Evolutionary conservation across 2,329 filamentous ascomycete species (phyloP).

Genomic region (Ophiosphaerella narmari): DNA sequence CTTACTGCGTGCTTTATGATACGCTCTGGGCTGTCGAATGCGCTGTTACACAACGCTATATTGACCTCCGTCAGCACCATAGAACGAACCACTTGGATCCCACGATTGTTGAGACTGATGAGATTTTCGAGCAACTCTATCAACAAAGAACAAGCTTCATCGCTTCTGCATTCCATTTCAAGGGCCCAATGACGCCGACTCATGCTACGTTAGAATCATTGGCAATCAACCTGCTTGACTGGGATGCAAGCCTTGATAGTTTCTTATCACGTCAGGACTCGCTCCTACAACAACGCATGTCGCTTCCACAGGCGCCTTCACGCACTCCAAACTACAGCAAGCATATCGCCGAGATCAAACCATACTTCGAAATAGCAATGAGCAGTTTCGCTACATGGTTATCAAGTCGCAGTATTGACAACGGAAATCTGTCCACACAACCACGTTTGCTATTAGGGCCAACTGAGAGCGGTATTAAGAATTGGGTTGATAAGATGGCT

Average conservation of each 20-base stretch:
- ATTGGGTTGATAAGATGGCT: constrained; percentile 36
- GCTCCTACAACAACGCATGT: constrained; percentile 13
- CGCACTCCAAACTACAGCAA: constrained; percentile 20
- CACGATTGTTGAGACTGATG: constrained; percentile 21
- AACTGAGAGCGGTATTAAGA: constrained; percentile 26
- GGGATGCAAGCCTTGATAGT: constrained; percentile 25
- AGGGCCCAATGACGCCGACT: constrained; percentile 23
- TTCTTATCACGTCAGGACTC: constrained; percentile 29
- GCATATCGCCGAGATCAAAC: constrained; percentile 13
- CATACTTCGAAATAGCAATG: constrained; percentile 20
- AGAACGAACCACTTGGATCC: constrained; percentile 10
- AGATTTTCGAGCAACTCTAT: constrained; percentile 25
- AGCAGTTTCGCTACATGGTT: constrained; percentile 23
- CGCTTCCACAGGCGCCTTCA: constrained; percentile 8
- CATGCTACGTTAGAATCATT: constrained; percentile 26
- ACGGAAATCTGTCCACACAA: constrained; percentile 10
- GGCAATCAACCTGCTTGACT: constrained; percentile 26
- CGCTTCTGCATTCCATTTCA: constrained; percentile 29
- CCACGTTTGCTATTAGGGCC: constrained; percentile 11
- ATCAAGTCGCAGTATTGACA: constrained; percentile 11
- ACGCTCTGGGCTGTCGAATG: constrained; percentile 43
- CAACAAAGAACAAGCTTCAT: constrained; percentile 29
- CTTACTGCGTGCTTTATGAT: constrained; percentile 43
- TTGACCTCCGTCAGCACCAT: constrained; percentile 34
- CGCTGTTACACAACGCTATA: constrained; percentile 41